These are phyloP conservation scores for Melaleuca quinquenervia DNA, from an alignment of 345 rosid genomes.

Conservation along the genomic window DNA sequence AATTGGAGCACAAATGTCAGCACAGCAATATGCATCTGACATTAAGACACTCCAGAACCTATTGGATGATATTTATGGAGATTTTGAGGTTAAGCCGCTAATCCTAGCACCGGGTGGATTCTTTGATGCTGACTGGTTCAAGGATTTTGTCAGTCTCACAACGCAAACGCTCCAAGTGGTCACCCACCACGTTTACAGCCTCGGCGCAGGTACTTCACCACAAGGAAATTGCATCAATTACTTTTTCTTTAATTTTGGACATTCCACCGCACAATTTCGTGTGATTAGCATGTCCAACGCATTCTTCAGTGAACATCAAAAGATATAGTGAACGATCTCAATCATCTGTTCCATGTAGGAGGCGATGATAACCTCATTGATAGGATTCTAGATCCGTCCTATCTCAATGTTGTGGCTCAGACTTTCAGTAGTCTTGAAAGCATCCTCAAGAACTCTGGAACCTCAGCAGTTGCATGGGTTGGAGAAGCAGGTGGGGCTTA, in stretches of 20 bases:
- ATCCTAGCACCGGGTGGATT: slow-evolving; percentile 44
- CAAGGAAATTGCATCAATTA: background rate
- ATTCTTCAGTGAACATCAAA: background rate
- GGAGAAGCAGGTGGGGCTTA: slow-evolving; percentile 60
- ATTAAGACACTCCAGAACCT: slow-evolving; percentile 6
- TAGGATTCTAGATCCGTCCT: slow-evolving; percentile 33
- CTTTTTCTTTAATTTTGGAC: background rate
- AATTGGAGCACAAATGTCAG: slow-evolving; percentile 15
- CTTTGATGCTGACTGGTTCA: slow-evolving; percentile 30
- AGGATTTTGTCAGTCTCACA: slow-evolving; percentile 15
- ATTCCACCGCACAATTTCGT: background rate
- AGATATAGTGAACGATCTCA: background rate
- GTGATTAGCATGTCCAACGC: background rate
- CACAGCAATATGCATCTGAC: slow-evolving; percentile 34
- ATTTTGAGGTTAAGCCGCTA: slow-evolving; percentile 23
- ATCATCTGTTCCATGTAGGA: slow-evolving; percentile 13
- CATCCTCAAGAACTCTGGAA: slow-evolving; percentile 21
- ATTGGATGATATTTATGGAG: slow-evolving; percentile 13
- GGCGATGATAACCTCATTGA: slow-evolving; percentile 23
- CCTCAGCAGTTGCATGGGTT: slow-evolving; percentile 47
- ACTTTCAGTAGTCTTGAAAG: slow-evolving; percentile 17
- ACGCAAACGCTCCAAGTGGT: slow-evolving; percentile 21
- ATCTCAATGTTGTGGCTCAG: slow-evolving; percentile 16
- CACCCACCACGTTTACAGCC: slow-evolving; percentile 51
- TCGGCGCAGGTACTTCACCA: slow-evolving; percentile 28